These are phyloP conservation scores for Lachnellula subtilissima DNA, from an alignment of 2,329 filamentous ascomycete species.

Conservation along the genomic window DNA sequence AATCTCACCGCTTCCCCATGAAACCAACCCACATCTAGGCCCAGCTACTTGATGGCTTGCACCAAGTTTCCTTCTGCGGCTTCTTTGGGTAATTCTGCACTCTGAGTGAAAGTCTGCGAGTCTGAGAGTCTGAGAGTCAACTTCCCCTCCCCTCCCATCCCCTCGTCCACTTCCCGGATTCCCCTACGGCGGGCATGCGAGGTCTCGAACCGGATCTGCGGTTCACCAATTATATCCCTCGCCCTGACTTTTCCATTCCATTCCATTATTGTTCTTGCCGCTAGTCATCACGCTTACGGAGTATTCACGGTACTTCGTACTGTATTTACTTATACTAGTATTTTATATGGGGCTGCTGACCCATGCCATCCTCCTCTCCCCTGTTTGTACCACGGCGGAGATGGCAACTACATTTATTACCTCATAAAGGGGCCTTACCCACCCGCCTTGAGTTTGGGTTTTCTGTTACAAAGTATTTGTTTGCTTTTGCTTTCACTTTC, in stretches of 20 bases:
- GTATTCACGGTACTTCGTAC: too few relatives aligned
- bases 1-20: background rate
- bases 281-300: background rate
- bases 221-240: background rate
- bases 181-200: background rate
- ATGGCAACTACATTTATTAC: background rate
- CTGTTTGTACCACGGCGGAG: background rate
- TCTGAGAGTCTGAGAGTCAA: background rate
- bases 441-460: background rate
- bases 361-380: background rate
- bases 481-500: background rate
- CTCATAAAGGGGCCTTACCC: background rate
- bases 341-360: constrained; percentile 5
- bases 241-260: constrained; percentile 1
- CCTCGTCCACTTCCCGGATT: background rate
- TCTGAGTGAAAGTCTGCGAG: background rate
- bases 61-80: background rate
- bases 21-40: background rate
- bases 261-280: background rate
- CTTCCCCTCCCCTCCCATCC: too few relatives aligned
- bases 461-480: background rate
- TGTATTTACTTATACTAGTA: too few relatives aligned
- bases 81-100: background rate
- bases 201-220: background rate
- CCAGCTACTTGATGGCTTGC: background rate